Evolutionary conservation across 2,329 filamentous ascomycete genomes (phyloP).

Genomic region (Dissoconium aciculare): DNA sequence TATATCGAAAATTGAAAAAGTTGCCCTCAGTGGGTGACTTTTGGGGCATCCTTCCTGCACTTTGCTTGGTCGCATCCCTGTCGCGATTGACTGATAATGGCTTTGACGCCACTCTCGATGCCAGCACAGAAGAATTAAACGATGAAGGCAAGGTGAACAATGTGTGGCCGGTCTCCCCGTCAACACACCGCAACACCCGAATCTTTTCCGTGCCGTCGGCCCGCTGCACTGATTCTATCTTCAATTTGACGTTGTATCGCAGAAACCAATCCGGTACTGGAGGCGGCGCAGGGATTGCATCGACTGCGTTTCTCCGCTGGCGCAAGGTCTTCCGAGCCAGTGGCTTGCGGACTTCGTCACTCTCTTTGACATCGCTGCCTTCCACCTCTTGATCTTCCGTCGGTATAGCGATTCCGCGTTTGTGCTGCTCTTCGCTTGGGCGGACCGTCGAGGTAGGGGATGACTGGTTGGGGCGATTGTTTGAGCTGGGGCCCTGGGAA

Average conservation of each 20-base stretch:
- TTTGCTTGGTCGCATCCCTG: no score
- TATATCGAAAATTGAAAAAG: no score
- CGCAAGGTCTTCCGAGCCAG: constrained; percentile 11
- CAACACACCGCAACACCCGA: constrained; percentile 17
- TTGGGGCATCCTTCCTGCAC: no score
- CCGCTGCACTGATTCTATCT: constrained; percentile 3
- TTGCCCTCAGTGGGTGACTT: no score
- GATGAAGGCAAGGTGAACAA: constrained; percentile 20
- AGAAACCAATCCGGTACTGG: constrained; percentile 27
- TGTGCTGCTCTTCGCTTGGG: constrained; percentile 3
- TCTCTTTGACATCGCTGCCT: constrained; percentile 3
- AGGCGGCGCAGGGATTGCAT: constrained; percentile 17
- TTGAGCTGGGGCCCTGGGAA: constrained; percentile 11
- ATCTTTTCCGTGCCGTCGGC: background rate
- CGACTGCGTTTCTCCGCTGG: constrained; percentile 7
- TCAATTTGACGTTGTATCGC: constrained; percentile 22
- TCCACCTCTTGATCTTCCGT: constrained; percentile 5
- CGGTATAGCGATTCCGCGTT: constrained; percentile 4
- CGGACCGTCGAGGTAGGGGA: constrained; percentile 5
- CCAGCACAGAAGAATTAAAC: no score
- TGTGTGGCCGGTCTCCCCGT: constrained; percentile 19
- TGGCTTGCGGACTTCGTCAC: constrained; percentile 7
- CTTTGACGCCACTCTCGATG: no score
- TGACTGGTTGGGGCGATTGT: constrained; percentile 10
- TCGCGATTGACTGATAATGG: no score